A percentile compares a stretch with the other conserved stretches of the same genome.
phyloP scores from a whole-genome alignment of 1,139 yeast species.

The Taphrina confusa region DNA sequence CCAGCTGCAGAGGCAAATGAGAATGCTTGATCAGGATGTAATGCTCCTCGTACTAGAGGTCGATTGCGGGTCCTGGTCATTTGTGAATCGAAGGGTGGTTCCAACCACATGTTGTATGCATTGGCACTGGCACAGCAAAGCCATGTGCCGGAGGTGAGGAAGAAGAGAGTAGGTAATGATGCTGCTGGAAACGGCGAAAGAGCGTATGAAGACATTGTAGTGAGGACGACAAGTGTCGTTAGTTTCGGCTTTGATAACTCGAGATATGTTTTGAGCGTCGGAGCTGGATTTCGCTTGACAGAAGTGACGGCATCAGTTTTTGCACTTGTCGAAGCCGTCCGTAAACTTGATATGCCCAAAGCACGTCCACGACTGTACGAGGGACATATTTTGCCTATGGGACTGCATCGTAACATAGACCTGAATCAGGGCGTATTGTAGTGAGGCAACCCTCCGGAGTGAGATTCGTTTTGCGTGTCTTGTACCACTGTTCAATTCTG shows the following conservation, averaged over 20 bases:
- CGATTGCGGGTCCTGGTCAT: constrained; percentile 89
- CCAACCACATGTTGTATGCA: constrained; percentile 96
- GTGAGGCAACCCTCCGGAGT: too few species aligned
- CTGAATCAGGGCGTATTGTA: too few species aligned
- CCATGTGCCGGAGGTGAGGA: constrained; percentile 80
- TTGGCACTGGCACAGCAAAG: constrained; percentile 91
- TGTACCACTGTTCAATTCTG: too few species aligned
- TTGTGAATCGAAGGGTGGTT: constrained; percentile 80
- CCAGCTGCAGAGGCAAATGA: constrained; percentile 77
- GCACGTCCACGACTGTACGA: background rate
- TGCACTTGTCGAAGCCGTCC: background rate
- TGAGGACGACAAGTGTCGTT: constrained; percentile 81
- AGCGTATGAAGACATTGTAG: constrained; percentile 92
- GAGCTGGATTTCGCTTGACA: constrained; percentile 17
- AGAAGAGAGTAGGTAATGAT: constrained; percentile 66
- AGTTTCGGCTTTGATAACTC: constrained; percentile 86
- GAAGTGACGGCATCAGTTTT: background rate
- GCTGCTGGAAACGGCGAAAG: constrained; percentile 74
- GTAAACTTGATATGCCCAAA: background rate
- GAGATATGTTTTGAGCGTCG: constrained; percentile 51
- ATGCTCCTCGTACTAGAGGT: constrained; percentile 84
- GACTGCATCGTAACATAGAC: background rate
- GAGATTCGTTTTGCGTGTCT: too few species aligned
- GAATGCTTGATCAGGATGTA: constrained; percentile 76
- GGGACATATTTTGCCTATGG: background rate